Evolutionary conservation across 768 basidiomycete genomes (phyloP).

Genomic region (Phanerodontia chrysosporium): DNA sequence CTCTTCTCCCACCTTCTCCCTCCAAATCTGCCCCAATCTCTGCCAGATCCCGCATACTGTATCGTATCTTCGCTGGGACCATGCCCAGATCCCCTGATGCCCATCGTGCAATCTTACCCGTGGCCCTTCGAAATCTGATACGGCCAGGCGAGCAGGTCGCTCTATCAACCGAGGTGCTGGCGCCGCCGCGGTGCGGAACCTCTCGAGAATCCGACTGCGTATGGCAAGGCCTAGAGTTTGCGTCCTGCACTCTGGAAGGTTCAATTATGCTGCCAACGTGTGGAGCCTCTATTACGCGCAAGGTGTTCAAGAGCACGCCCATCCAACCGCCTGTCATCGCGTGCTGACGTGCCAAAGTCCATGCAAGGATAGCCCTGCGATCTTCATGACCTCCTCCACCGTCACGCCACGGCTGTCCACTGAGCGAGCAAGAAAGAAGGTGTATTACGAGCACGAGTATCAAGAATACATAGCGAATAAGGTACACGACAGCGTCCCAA

Average conservation of each 20-base stretch:
- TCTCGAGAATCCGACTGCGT: neutral
- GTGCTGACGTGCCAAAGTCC: too few species aligned
- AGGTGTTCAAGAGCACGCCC: neutral
- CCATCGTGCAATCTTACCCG: too few species aligned
- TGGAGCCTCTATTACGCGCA: slow-evolving; percentile 1
- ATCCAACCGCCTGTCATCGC: too few species aligned
- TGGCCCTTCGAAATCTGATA: too few species aligned
- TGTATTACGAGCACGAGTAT: neutral
- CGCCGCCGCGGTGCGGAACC: neutral
- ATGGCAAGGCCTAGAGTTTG: neutral
- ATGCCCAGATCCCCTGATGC: neutral
- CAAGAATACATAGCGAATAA: neutral
- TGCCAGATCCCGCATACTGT: neutral
- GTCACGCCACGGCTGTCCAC: too few species aligned
- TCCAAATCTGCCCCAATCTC: neutral
- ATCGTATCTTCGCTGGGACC: too few species aligned
- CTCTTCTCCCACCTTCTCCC: neutral
- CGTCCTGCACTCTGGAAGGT: neutral
- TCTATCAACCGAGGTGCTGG: too few species aligned
- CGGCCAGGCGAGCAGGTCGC: too few species aligned
- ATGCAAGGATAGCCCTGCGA: too few species aligned
- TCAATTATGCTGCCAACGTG: too few species aligned
- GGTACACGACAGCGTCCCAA: neutral
- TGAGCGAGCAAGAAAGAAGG: neutral
- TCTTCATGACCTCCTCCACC: too few species aligned